These are phyloP conservation scores for Cantharellus anzutake DNA, from an alignment of 768 basidiomycete genomes.

Conservation along the genomic window DNA sequence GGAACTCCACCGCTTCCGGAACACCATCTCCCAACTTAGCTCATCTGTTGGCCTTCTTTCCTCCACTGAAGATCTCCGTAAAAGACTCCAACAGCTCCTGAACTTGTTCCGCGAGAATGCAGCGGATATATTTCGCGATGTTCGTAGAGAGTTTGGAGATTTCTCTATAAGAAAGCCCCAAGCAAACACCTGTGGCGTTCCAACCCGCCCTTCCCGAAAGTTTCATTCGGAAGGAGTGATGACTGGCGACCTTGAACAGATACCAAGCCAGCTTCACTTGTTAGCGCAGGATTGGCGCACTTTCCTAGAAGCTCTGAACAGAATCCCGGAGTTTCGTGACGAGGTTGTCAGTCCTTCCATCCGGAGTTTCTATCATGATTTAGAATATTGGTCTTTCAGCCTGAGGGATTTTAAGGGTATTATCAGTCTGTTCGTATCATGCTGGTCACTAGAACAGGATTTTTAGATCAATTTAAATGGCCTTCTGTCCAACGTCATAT, in stretches of 20 bases:
- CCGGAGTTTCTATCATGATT: slow-evolving; percentile 44
- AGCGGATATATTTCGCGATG: slow-evolving; percentile 22
- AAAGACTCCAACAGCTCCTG: slow-evolving; percentile 47
- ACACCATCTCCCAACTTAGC: slow-evolving; percentile 56
- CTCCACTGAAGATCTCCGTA: slow-evolving; percentile 49
- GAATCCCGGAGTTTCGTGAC: slow-evolving; percentile 20
- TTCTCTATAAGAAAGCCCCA: not conserved
- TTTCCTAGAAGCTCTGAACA: not conserved
- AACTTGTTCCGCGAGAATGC: slow-evolving; percentile 59
- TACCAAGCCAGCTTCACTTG: not conserved
- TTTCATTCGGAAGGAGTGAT: not conserved
- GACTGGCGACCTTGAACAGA: not conserved
- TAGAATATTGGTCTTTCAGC: slow-evolving; percentile 65
- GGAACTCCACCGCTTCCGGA: slow-evolving; percentile 60
- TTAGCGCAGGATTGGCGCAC: not conserved
- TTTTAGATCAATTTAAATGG: not conserved
- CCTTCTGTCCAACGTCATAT: slow-evolving; percentile 42
- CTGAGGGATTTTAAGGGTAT: slow-evolving; percentile 41
- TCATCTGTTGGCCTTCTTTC: slow-evolving; percentile 62
- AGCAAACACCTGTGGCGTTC: not conserved
- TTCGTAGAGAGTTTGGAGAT: not conserved
- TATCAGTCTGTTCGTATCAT: slow-evolving; percentile 2
- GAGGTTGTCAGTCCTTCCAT: slow-evolving; percentile 54
- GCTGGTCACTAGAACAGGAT: slow-evolving; percentile 43
- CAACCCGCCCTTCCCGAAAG: too few species aligned